Base-by-base conservation (phyloP, 2,329 filamentous ascomycete genomes). In the Hymenoscyphus salicellus region DNA sequence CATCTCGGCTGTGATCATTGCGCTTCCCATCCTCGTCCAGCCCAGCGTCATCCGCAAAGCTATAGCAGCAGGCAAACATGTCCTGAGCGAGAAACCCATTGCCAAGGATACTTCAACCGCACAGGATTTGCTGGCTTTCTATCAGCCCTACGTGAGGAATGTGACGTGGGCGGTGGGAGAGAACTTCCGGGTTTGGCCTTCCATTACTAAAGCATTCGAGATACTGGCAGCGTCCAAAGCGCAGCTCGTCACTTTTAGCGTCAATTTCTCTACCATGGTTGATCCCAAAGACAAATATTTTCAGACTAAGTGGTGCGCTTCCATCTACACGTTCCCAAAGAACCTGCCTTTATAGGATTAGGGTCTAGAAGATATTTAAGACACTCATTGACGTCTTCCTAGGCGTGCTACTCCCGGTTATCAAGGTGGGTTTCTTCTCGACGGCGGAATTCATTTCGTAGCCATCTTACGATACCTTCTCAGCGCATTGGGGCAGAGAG, bases 391-490 rank as follows among this genome's bases (percentile, higher is more conserved):
- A 32, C 30, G 30, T 32, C 30, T 32, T 32, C 30, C 30, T 32
- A 32, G 55, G 55, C 55, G 55, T 30, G 30, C 23, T 26, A 57
- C 55, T 62, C 90, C 90, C 1, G 80, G 84, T 60, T 84, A 91
- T 73, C 89, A 92, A 76, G 91, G 90, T 62, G 90, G 91, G 0
- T 93, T 92, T 74, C 75, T 93, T 62, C 83, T 93, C 2, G 90
- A 93, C 72, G 89, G 86, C 16, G 90, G 91, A 55, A 89, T 93
- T 32, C 91, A 93, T 76, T 88, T 85, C 66, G 80, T 87, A 7
- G 90, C 90, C 7, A 86, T 78, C 0, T 81, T 88, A 60, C 80
- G 90, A 17, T 75, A 84, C 33, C 73, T 93, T 55, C 78, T 92
- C 1, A 79, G 80, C 20, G 78, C 67, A 30, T 28, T 26, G 23